Evolutionary conservation across 2,329 filamentous ascomycete genomes (phyloP), one percentile per base, ranked within the genome.

Genomic region (Verticillium zaregamsianum): DNA sequence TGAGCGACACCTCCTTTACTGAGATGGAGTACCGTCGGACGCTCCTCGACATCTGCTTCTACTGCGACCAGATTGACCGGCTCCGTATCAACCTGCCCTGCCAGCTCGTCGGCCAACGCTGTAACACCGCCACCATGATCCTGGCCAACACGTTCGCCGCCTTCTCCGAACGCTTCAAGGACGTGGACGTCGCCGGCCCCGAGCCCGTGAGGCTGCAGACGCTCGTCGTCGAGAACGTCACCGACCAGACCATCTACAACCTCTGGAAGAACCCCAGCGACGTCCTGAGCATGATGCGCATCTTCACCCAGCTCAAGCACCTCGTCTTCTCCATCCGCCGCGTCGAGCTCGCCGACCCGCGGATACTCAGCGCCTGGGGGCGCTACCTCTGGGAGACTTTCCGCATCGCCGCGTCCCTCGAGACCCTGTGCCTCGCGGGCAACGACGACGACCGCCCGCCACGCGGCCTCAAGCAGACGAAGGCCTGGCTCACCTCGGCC

Each of bases 201-300:
- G 45, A 52, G 12, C 77, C 78, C 9, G 70, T 71, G 35, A 61
- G 68, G 3, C 72, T 85, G 4, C 75, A 78, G 65, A 77, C 77
- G 0, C 68, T 85, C 45, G 80, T 83, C 1, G 64, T 85, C 3
- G 82, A 84, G 63, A 81, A 82, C 58, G 71, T 84, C 58, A 79
- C 77, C 7, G 81, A 84, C 63, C 73, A 76, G 9, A 76, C 80
- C 20, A 69, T 84, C 28, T 77, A 78, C 15, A 76, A 77, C 58
- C 74, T 85, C 3, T 83, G 79, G 76, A 76, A 78, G 62, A 84
- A 84, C 64, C 82, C 80, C 1, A 77, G 76, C 59, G 82, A 84
- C 64, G 73, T 84, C 15, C 71, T 71, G 65, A 83, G 84, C 65
- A 78, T 82, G 52, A 79, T 81, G 64, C 69, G 64, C 37, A 72